Evolutionary conservation across 164 flowering plant species (phyloP).

Genomic region (Litsea cubeba): DNA sequence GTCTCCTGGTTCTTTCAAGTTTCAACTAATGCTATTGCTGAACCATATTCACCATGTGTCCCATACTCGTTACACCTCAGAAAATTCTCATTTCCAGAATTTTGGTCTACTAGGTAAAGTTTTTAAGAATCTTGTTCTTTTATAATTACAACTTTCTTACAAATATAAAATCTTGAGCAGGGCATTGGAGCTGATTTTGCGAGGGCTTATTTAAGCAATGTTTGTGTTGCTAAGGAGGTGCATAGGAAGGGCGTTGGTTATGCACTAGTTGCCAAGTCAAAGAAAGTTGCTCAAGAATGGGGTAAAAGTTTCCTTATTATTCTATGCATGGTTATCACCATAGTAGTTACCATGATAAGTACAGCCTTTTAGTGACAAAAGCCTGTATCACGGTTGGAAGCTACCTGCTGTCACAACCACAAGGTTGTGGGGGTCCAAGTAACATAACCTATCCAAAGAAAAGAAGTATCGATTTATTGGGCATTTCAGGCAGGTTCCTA

Average conservation of each 20-base stretch:
- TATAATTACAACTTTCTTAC: neutral
- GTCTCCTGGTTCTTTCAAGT: neutral
- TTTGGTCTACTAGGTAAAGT: too few species aligned
- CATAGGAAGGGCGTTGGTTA: constrained; percentile 77
- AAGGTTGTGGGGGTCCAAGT: too few species aligned
- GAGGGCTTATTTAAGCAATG: constrained; percentile 89
- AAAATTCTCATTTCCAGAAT: too few species aligned
- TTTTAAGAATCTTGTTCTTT: too few species aligned
- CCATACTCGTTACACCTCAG: too few species aligned
- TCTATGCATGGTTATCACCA: neutral
- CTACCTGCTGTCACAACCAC: too few species aligned
- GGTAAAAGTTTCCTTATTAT: constrained; percentile 37
- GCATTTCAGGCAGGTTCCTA: neutral
- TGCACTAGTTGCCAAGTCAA: constrained; percentile 61
- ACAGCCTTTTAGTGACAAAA: neutral
- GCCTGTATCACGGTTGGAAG: too few species aligned
- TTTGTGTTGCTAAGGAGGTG: constrained; percentile 85
- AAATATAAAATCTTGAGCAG: constrained; percentile 27
- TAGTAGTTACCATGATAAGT: neutral
- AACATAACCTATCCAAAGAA: too few species aligned
- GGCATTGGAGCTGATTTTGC: constrained; percentile 76
- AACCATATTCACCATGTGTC: too few species aligned
- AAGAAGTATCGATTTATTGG: too few species aligned
- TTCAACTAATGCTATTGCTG: neutral
- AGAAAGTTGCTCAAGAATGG: constrained; percentile 75